Percentiles rank a stretch among this genome's conserved stretches.
Conservation (phyloP, 192 early-diverging fungal genomes). For the Coemansia sp. region DNA sequence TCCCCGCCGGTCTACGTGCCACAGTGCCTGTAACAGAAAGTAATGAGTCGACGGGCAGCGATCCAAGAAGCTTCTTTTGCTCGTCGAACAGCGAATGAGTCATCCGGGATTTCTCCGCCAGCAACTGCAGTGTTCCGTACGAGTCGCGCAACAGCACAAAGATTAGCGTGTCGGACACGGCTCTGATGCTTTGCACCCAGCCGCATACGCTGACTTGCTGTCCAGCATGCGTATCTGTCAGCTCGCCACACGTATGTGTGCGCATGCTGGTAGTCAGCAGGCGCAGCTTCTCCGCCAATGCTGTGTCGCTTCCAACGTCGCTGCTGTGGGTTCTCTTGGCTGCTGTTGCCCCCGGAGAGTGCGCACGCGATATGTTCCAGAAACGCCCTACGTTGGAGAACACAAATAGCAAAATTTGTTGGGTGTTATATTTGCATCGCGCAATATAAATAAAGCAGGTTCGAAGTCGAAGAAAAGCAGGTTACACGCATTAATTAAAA, state of each 20-base stretch:
- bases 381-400: background rate
- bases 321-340: background rate
- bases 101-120: conserved; percentile 51
- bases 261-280: conserved; percentile 51
- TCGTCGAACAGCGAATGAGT: conserved; percentile 30
- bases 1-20: conserved; percentile 57
- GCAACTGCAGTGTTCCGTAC: conserved; percentile 74
- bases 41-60: conserved; percentile 71
- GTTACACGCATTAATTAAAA: conserved; percentile 4
- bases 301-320: background rate
- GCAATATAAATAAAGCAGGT: background rate
- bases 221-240: conserved; percentile 61
- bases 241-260: conserved; percentile 81
- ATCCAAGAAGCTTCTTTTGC: conserved; percentile 31
- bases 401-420: background rate
- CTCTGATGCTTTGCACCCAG: conserved; percentile 68
- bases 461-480: background rate
- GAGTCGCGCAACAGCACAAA: conserved; percentile 83
- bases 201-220: conserved; percentile 73
- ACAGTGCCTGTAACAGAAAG: conserved; percentile 71
- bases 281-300: background rate
- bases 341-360: background rate
- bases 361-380: background rate
- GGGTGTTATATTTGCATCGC: too few species aligned
- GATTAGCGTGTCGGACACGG: conserved; percentile 68